Evolutionary conservation across 2,329 filamentous ascomycete genomes (phyloP), one percentile per base, ranked within the genome.

Genomic region (Aschersonia sp.): DNA sequence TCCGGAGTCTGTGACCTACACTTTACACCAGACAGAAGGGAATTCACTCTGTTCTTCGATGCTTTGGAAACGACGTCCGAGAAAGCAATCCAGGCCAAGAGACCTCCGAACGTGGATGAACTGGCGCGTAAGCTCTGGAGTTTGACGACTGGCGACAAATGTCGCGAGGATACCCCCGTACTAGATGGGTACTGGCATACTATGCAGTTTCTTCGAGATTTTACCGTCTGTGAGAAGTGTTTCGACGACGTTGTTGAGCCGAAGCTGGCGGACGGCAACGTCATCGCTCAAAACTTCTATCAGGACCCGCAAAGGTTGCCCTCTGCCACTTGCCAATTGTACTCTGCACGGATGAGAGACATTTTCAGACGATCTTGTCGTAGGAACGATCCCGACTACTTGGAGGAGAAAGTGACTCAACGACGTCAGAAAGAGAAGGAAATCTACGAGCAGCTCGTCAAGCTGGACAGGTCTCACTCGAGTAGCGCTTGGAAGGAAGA

Each of bases 191-290:
- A 73, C 40, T 96, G 89, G 89, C 81, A 94, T 61, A 80, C 76
- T 48, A 87, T 94, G 61, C 78, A 84, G 1, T 71, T 76, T 11
- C 67, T 94, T 0, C 85, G 84, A 0, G 77, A 88, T 44, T 79
- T 95, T 56, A 87, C 84, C 1, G 82, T 94, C 4, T 97, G 89
- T 63, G 79, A 85, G 53, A 86, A 90, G 62, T 97, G 89, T 62
- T 95, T 85, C 60, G 77, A 86, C 12, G 80, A 87, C 29, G 76
- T 87, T 1, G 78, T 95, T n/a, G 78, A 76, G 63, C 87, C 88
- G 1, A 69, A 79, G 46, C 65, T 81, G 2, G 68, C 72, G 32
- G 68, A 72, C 12, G 61, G 65, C 46, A 65, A 66, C 41, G 66
- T 74, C 1, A 69, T 89, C 30, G 79, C 83, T 8, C 67, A 73